Evolutionary conservation across 2,329 filamentous ascomycete species (phyloP).

Genomic region (Magnaporthiopsis rhizophila): DNA sequence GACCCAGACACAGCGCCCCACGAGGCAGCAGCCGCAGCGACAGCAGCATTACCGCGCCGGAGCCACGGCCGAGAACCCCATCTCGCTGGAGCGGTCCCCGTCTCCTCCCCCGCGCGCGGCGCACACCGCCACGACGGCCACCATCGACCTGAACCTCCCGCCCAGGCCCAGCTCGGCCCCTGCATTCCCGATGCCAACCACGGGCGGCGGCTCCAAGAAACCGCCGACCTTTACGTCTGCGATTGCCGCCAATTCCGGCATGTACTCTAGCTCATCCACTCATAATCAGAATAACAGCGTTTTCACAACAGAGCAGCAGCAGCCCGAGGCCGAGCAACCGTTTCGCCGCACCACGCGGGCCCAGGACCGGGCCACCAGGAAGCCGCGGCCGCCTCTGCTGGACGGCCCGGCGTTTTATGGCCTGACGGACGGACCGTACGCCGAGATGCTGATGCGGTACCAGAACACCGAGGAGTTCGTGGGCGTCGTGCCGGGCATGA

Average conservation of each 20-base stretch:
- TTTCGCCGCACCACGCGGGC: not conserved
- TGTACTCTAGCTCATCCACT: too few relatives aligned
- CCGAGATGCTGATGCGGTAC: not conserved
- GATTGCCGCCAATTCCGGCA: too few relatives aligned
- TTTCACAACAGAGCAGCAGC: not conserved
- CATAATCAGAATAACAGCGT: too few relatives aligned
- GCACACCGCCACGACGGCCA: not conserved
- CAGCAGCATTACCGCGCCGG: not conserved
- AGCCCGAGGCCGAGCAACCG: not conserved
- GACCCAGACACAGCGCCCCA: too few relatives aligned
- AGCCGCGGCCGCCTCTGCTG: not conserved
- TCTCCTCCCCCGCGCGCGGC: not conserved
- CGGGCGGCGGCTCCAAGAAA: too few relatives aligned
- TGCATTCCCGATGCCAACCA: not conserved
- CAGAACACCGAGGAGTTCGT: not conserved
- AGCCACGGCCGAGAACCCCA: not conserved
- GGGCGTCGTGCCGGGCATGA: conserved; percentile 1
- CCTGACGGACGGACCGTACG: not conserved
- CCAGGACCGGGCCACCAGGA: not conserved
- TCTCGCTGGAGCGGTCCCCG: not conserved
- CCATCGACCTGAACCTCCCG: not conserved
- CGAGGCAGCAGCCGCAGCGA: not conserved
- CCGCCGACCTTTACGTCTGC: not conserved
- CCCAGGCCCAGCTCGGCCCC: not conserved
- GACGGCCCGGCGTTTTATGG: conserved; percentile 3